These are phyloP conservation scores for Populus tremula DNA, from an alignment of 345 rosid genomes.

Conservation along the genomic window DNA sequence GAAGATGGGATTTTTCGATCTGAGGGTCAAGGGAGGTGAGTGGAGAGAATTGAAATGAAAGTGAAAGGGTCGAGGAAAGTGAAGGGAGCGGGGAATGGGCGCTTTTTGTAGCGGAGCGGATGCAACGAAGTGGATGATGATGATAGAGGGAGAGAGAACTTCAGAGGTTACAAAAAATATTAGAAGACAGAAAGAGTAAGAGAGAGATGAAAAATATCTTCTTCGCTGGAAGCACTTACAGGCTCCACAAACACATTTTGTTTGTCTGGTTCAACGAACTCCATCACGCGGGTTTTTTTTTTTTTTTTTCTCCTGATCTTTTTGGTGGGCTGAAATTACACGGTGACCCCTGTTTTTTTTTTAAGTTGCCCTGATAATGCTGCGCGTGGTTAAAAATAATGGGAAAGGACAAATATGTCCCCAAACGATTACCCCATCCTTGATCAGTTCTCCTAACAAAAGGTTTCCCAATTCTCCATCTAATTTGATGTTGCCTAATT, in stretches of 20 bases:
- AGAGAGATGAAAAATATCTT: background rate
- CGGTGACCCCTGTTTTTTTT: background rate
- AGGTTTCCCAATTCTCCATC: background rate
- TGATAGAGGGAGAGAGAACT: background rate
- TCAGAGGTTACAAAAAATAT: background rate
- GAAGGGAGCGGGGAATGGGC: background rate
- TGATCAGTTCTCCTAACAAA: background rate
- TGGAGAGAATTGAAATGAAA: background rate
- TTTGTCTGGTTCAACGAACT: conserved; percentile 21
- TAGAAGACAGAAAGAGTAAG: background rate
- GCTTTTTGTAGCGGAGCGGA: conserved; percentile 14
- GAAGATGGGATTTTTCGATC: conserved; percentile 5
- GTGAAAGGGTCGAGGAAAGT: background rate
- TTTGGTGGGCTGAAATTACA: background rate
- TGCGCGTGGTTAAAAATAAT: background rate
- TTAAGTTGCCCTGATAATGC: background rate
- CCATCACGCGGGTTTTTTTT: background rate
- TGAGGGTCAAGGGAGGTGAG: background rate
- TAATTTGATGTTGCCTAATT: no score
- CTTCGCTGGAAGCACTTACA: background rate
- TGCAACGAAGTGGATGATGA: background rate
- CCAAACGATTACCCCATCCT: background rate
- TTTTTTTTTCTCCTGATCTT: no score
- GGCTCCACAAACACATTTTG: conserved; percentile 7
- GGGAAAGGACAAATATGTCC: no score